Conservation (phyloP, 768 basidiomycete genomes). For the Lentinula raphanica region DNA sequence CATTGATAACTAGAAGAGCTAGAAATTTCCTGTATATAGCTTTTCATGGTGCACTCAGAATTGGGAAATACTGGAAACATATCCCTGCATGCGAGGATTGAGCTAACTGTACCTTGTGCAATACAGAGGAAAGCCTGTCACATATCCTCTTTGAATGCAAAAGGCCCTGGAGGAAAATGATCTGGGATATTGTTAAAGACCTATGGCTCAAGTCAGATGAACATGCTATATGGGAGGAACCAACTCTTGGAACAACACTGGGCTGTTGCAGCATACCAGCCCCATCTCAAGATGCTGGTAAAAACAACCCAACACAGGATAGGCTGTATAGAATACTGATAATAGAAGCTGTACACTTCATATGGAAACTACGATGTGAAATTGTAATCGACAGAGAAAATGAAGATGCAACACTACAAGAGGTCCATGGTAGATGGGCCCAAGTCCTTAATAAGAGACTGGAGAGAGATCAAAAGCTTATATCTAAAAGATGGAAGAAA, state of each 20-base stretch:
- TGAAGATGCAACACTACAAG: neutral
- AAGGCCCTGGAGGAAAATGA: neutral
- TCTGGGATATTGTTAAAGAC: constrained; percentile 9
- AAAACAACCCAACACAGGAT: no score
- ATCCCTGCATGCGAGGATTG: constrained; percentile 9
- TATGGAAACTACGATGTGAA: constrained; percentile 10
- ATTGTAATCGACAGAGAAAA: constrained; percentile 7
- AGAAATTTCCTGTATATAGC: constrained; percentile 9
- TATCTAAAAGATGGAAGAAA: neutral
- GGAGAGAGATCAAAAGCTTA: neutral
- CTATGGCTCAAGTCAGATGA: constrained; percentile 9
- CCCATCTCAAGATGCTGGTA: no score
- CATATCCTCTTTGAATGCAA: constrained; percentile 11
- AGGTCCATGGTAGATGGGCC: constrained; percentile 5
- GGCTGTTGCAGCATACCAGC: no score
- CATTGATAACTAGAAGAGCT: neutral
- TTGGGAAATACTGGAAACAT: constrained; percentile 10
- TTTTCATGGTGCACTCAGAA: constrained; percentile 2
- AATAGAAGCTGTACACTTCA: neutral
- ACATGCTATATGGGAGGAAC: neutral
- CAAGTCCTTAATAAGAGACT: neutral
- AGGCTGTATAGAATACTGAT: neutral
- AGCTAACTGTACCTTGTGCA: constrained; percentile 7
- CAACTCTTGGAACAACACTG: neutral
- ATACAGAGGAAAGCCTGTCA: constrained; percentile 3